These are phyloP conservation scores for Cladosporium phlei DNA, from an alignment of 2,329 filamentous ascomycete genomes.

Conservation along the genomic window DNA sequence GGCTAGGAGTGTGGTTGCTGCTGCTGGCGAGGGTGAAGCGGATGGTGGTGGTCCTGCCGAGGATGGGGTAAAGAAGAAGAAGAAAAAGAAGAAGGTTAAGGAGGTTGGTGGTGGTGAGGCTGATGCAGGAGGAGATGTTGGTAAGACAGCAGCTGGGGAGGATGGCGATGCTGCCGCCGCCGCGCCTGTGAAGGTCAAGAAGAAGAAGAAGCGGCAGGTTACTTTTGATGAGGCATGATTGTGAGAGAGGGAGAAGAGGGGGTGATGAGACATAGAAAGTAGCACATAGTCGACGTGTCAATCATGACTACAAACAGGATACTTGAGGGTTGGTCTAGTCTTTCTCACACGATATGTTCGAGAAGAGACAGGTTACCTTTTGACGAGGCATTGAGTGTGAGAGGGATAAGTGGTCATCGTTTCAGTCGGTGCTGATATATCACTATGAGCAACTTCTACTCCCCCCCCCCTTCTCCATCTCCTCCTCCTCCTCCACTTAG, in stretches of 20 bases:
- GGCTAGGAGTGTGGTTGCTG: conserved; percentile 14
- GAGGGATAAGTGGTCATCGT: too few relatives aligned
- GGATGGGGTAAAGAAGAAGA: conserved; percentile 37
- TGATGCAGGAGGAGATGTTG: conserved; percentile 1
- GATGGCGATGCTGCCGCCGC: conserved; percentile 16
- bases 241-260: neutral
- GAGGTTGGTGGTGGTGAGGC: conserved; percentile 15
- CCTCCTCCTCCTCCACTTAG: too few relatives aligned
- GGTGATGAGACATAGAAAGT: too few relatives aligned
- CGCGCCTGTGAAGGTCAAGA: conserved; percentile 28
- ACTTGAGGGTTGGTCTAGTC: too few relatives aligned
- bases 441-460: too few relatives aligned
- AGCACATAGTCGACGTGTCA: too few relatives aligned
- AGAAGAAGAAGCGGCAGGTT: conserved; percentile 39
- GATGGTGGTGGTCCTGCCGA: conserved; percentile 17
- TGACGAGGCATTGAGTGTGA: too few relatives aligned
- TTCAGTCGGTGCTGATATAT: too few relatives aligned
- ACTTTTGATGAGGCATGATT: conserved; percentile 24
- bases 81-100: conserved; percentile 35
- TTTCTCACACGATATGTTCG: too few relatives aligned
- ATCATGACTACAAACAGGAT: too few relatives aligned
- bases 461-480: too few relatives aligned
- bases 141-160: conserved; percentile 19
- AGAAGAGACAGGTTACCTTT: too few relatives aligned
- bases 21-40: conserved; percentile 15